phyloP scores from a whole-genome alignment of 1,284 basidiomycete genomes.

The Leccinum proliferum region DNA sequence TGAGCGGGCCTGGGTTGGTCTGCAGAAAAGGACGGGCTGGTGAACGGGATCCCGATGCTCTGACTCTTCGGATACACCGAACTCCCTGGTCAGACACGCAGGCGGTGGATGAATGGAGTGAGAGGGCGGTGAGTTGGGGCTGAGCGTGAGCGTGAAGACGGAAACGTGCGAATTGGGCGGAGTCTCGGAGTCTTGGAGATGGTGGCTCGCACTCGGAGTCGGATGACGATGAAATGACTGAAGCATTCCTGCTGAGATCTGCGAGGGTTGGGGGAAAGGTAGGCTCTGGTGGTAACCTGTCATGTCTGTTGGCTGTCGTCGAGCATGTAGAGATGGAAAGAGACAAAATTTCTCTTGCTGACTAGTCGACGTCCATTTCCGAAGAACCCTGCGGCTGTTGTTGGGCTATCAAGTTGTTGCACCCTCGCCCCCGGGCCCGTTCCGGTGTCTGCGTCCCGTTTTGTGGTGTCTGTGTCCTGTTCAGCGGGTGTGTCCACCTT shows the following conservation, averaged over 20 bases:
- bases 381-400: slow-evolving; percentile 40
- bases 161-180: slow-evolving; percentile 60
- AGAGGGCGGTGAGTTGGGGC: slow-evolving; percentile 23
- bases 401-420: slow-evolving; percentile 19
- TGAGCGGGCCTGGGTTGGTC: slow-evolving; percentile 19
- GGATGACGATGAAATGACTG: too few relatives aligned
- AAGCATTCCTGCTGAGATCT: slow-evolving; percentile 53
- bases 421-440: slow-evolving; percentile 25
- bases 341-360: slow-evolving; percentile 6
- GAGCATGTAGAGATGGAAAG: not conserved
- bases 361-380: slow-evolving; percentile 82
- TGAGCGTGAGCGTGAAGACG: slow-evolving; percentile 53
- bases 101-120: slow-evolving; percentile 45
- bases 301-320: not conserved
- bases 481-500: slow-evolving; percentile 44
- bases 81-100: slow-evolving; percentile 55
- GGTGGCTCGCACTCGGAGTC: slow-evolving; percentile 8
- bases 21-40: slow-evolving; percentile 8
- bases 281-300: slow-evolving; percentile 2
- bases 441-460: slow-evolving; percentile 53
- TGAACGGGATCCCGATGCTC: slow-evolving; percentile 16
- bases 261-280: slow-evolving; percentile 43
- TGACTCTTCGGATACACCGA: slow-evolving; percentile 38
- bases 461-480: slow-evolving; percentile 57
- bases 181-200: slow-evolving; percentile 43